Conservation (phyloP, 495 filamentous ascomycete species). For the Penicillium ucsense region DNA sequence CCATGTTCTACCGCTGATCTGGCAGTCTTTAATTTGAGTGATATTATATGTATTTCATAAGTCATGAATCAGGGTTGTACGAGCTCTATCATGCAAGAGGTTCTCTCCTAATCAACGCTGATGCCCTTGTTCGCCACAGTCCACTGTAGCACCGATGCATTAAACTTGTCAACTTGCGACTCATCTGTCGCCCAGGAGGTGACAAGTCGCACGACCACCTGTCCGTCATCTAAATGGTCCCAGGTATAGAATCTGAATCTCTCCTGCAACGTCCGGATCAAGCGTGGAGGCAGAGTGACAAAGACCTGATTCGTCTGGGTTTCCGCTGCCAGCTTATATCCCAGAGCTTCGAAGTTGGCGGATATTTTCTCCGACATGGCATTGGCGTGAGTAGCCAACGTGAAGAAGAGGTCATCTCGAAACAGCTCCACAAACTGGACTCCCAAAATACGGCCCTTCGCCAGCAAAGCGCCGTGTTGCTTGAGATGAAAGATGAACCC, state of each 20-base stretch:
- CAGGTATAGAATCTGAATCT: conserved; percentile 27
- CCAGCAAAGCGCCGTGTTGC: conserved; percentile 35
- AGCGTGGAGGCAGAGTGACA: conserved; percentile 15
- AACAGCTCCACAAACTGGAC: conserved; percentile 38
- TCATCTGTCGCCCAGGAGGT: conserved; percentile 33
- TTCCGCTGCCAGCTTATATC: conserved; percentile 20
- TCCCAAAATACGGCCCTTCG: conserved; percentile 33
- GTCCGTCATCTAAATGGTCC: conserved; percentile 20
- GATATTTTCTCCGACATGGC: conserved; percentile 29
- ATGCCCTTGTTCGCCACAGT: conserved; percentile 7
- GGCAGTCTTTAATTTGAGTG: too few species aligned
- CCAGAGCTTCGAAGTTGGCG: conserved; percentile 17
- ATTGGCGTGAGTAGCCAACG: conserved; percentile 31
- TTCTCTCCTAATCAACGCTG: neutral
- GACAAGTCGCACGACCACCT: conserved; percentile 22
- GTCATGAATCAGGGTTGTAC: neutral
- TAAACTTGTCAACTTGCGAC: conserved; percentile 24
- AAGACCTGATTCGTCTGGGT: conserved; percentile 34
- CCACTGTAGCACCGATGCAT: conserved; percentile 23
- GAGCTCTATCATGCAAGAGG: neutral
- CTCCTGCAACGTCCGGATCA: conserved; percentile 17
- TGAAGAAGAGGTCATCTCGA: conserved; percentile 27
- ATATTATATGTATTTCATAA: neutral
- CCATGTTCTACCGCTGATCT: too few species aligned
- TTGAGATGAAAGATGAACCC: conserved; percentile 37